Conservation (phyloP, 441 rosid genomes). For the Jatropha podagrica region DNA sequence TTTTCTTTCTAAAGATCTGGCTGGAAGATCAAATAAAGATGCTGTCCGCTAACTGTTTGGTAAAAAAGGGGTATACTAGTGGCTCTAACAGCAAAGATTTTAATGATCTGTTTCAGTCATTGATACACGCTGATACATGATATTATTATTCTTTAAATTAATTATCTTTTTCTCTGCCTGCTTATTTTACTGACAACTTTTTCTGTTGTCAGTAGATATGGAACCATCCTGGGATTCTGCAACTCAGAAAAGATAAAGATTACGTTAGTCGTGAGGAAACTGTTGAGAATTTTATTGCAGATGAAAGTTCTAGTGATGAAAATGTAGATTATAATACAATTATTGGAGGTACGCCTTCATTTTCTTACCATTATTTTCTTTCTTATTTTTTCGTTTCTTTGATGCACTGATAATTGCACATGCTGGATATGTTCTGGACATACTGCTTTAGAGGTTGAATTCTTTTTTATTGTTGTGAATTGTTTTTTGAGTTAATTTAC, state of each 20-base stretch:
- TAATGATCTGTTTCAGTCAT: not conserved
- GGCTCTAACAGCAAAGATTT: not conserved
- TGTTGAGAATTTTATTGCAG: conserved; percentile 67
- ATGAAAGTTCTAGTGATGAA: conserved; percentile 97
- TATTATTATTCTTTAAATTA: not conserved
- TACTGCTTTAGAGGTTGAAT: not conserved
- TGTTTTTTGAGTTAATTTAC: not conserved
- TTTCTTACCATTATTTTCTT: conserved; percentile 12
- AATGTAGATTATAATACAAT: conserved; percentile 71
- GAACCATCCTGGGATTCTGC: conserved; percentile 99
- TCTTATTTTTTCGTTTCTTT: conserved; percentile 17
- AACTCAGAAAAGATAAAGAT: conserved; percentile 82
- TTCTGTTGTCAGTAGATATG: conserved; percentile 64
- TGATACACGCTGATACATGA: not conserved
- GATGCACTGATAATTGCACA: conserved; percentile 7
- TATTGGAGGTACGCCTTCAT: conserved; percentile 64
- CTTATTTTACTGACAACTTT: conserved; percentile 20
- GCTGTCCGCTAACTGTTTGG: not conserved
- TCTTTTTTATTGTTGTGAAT: not conserved
- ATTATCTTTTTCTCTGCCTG: not conserved
- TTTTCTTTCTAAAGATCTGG: not conserved
- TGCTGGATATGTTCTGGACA: conserved; percentile 5
- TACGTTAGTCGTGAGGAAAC: conserved; percentile 65
- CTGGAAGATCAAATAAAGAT: not conserved
- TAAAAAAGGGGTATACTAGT: not conserved